Evolutionary conservation across 2,329 filamentous ascomycete species (phyloP), one percentile per base, ranked within the genome.

Genomic region (Aureobasidium sp.): DNA sequence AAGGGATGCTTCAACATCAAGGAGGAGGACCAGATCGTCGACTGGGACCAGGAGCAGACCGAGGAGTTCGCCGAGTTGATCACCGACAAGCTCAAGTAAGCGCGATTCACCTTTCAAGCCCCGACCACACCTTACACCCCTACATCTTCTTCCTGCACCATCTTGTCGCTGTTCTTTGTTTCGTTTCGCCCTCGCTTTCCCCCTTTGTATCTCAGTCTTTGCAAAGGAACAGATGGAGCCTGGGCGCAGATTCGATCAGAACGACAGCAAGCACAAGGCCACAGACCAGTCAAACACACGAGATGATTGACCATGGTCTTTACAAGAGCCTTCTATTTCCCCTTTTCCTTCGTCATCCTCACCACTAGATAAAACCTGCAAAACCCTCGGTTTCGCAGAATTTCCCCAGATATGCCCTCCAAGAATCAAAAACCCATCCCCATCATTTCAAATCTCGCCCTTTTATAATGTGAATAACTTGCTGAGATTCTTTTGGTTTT

Each of bases 51-150:
- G 0, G 63, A 64, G 11, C 60, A 68, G 67, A 58, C 67, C 7
- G 57, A 66, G 25, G 64, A 69, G 62, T 72, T 74, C 61, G 64
- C 57, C 51, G 65, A 69, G 11, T 55, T 60, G 9, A 55, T 74
- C 27, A 64, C 65, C 58, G 63, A 47, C 1, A 72, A 70, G 64
- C 49, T 73, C 37, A 71, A 68, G 72, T 74, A 64, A 72, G 71
- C 66, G 37, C n/a, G n/a, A n/a, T n/a, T n/a, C n/a, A n/a, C n/a
- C n/a, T n/a, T n/a, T n/a, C n/a, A n/a, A n/a, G n/a, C n/a, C n/a
- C n/a, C n/a, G n/a, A n/a, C n/a, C n/a, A n/a, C n/a, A n/a, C n/a
- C n/a, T n/a, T n/a, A n/a, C n/a, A n/a, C n/a, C n/a, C n/a, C n/a
- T n/a, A n/a, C n/a, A n/a, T n/a, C n/a, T n/a, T n/a, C n/a, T n/a